A percentile compares a stretch with the other conserved stretches of the same genome.
These are phyloP conservation scores for Arthrinium puccinioides DNA, from an alignment of 2,329 filamentous ascomycete species.

Conservation along the genomic window DNA sequence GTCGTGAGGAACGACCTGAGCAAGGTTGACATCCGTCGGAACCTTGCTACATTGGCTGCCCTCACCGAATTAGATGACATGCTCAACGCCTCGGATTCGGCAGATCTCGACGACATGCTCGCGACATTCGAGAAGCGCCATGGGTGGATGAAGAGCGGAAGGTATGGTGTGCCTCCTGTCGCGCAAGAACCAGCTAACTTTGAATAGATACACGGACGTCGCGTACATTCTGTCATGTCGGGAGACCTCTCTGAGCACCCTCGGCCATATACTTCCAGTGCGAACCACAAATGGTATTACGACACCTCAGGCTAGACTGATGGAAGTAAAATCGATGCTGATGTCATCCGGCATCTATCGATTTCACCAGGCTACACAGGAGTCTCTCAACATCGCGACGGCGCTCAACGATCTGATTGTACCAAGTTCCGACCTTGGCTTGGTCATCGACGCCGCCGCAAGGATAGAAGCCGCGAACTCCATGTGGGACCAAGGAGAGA, in stretches of 20 bases:
- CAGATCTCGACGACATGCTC: constrained; percentile 57
- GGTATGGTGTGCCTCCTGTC: constrained; percentile 43
- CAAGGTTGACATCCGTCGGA: constrained; percentile 43
- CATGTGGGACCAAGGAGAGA: constrained; percentile 90
- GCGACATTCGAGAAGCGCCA: constrained; percentile 57
- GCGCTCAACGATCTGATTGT: constrained; percentile 71
- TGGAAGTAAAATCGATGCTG: constrained; percentile 72
- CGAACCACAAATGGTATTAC: constrained; percentile 53
- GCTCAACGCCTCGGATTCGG: constrained; percentile 49
- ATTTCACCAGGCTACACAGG: constrained; percentile 74
- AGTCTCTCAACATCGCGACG: constrained; percentile 79
- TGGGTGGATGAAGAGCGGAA: constrained; percentile 75
- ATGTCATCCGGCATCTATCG: constrained; percentile 69
- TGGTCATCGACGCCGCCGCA: constrained; percentile 70
- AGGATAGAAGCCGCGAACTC: constrained; percentile 81
- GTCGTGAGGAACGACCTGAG: constrained; percentile 43
- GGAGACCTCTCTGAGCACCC: constrained; percentile 71
- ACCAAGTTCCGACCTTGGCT: constrained; percentile 60
- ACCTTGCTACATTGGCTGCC: constrained; percentile 59
- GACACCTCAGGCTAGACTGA: constrained; percentile 55
- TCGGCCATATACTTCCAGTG: constrained; percentile 64
- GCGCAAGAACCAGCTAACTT: constrained; percentile 13
- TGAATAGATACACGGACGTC: constrained; percentile 63
- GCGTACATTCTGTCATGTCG: constrained; percentile 75
- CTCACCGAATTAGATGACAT: constrained; percentile 79